Base-by-base conservation (phyloP, 148 eudicot species). In the Arctostaphylos glauca region DNA sequence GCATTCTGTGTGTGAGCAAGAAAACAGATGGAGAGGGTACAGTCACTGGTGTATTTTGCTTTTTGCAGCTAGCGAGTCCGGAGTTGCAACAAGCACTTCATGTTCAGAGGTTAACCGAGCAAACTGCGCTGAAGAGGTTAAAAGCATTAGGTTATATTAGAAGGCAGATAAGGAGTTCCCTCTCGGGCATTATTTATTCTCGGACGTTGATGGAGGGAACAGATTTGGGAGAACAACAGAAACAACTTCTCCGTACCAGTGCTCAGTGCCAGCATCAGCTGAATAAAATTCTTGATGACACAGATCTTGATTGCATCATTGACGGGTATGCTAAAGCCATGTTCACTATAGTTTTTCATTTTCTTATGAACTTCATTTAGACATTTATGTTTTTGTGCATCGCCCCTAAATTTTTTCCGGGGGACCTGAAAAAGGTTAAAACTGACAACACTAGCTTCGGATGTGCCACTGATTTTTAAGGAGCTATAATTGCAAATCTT, bases 41-140 rank as follows among this genome's bases (percentile, higher is more conserved):
- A 0, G 87, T 92, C 19, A 96, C 93, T 19, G 98, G 99, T 9
- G 81, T 91, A 54, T 96, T 96, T 84, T 96, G 98, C 86, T 96
- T 96, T 88, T 82, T 96, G 90, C 99, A 96, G 90, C 89, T 96
- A 62, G 95, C 99, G 41, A 96, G 99, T 87, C 97, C 84, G 41
- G 99, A 96, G 81, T 88, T 96, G 83, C 99, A 93, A 49, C 98
- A 92, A 81, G 98, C 98, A 1, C 90, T 96, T 67, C 98, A 96
- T 81, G 81, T 96, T 62, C 99, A 96, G 79, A 74, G 97, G 10
- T 78, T 94, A 71, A 88, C 99, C 0, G 97, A 94, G 82, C 94
- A 93, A 84, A 94, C 91, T 80, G 98, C 98, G 4, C 71, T 88
- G 74, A 93, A 96, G 87, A 90, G 98, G 78, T 76, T 89, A 23